Evolutionary conservation across 208 protist species (phyloP).

Genomic region (Angomonas ambiguus): DNA sequence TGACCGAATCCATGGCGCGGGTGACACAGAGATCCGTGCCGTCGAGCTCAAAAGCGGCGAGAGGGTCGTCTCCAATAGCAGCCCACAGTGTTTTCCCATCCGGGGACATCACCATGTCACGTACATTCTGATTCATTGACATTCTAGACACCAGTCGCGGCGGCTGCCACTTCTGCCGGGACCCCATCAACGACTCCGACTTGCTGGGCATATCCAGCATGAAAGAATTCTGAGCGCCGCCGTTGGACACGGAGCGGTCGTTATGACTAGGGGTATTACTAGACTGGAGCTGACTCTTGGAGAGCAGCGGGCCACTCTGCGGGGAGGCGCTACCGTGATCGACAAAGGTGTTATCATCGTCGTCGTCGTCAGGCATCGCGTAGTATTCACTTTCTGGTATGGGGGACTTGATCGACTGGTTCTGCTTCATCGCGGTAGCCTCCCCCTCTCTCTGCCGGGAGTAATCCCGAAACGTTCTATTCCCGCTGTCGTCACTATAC

Average conservation of each 20-base stretch:
- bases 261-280: neutral
- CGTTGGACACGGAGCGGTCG: neutral
- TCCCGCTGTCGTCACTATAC: neutral
- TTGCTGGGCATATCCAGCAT: no score
- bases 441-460: slow-evolving; percentile 9
- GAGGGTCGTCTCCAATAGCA: slow-evolving; percentile 74
- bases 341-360: slow-evolving; percentile 86
- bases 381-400: slow-evolving; percentile 46
- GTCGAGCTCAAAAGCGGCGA: slow-evolving; percentile 55
- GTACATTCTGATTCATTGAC: slow-evolving; percentile 31
- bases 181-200: neutral
- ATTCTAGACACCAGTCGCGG: slow-evolving; percentile 53
- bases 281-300: neutral
- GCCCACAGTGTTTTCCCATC: slow-evolving; percentile 55
- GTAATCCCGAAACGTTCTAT: slow-evolving; percentile 8
- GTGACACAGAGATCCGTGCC: slow-evolving; percentile 43
- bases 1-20: slow-evolving; percentile 49
- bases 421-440: neutral
- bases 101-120: slow-evolving; percentile 64
- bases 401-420: neutral
- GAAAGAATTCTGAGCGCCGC: no score
- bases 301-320: neutral
- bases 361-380: slow-evolving; percentile 24
- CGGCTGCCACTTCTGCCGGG: neutral
- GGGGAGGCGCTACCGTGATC: slow-evolving; percentile 67